phyloP scores from a whole-genome alignment of 1,284 basidiomycete species.

The Sparassis latifolia region DNA sequence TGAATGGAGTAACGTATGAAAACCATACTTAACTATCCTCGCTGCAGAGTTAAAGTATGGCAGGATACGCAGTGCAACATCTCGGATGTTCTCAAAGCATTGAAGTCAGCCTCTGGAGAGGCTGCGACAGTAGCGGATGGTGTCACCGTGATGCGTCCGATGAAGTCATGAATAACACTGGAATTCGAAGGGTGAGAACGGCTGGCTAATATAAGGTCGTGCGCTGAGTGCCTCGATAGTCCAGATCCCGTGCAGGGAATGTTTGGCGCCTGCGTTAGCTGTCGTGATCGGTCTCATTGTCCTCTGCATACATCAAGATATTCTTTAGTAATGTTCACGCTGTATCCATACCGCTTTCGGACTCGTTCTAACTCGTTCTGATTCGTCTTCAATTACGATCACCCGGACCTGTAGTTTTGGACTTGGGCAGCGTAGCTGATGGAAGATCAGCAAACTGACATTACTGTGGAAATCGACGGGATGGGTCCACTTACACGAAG shows the following conservation, averaged over 20 bases:
- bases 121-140: not conserved
- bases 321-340: not conserved
- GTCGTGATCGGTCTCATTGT: not conserved
- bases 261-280: no score
- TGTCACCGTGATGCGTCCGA: not conserved
- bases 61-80: constrained; percentile 2
- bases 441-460: constrained; percentile 5
- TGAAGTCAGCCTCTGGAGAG: not conserved
- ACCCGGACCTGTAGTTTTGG: constrained; percentile 25
- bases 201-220: no score
- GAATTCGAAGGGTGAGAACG: not conserved
- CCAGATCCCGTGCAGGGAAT: no score
- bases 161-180: not conserved
- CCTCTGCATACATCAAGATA: constrained; percentile 1
- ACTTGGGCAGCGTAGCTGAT: constrained; percentile 29
- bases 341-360: not conserved
- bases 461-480: constrained; percentile 3
- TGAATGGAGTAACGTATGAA: not conserved
- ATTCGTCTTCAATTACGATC: constrained; percentile 2
- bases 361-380: not conserved
- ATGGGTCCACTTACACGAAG: constrained; percentile 34
- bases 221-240: no score
- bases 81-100: constrained; percentile 1
- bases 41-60: constrained; percentile 2
- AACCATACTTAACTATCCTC: not conserved